These are phyloP conservation scores for Candida tammaniensis DNA, from an alignment of 805 yeast species.

Conservation along the genomic window DNA sequence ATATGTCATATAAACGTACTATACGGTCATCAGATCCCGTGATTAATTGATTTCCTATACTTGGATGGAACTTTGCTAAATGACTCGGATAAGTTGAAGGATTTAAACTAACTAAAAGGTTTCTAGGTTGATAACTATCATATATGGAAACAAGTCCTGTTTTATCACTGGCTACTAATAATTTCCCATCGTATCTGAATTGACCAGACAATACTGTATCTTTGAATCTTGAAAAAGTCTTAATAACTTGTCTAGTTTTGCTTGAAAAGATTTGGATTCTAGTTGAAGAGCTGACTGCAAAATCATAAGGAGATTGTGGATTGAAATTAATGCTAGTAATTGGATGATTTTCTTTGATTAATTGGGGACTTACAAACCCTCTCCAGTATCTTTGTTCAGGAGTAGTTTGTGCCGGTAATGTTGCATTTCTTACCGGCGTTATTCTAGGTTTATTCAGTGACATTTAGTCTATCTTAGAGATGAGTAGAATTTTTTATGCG, in stretches of 20 bases:
- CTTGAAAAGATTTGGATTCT: slow-evolving; percentile 90
- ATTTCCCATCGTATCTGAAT: slow-evolving; percentile 86
- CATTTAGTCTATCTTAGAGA: too few species aligned
- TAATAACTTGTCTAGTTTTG: slow-evolving; percentile 87
- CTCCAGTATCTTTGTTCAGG: slow-evolving; percentile 96
- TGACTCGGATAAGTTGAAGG: slow-evolving; percentile 90
- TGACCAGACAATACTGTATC: slow-evolving; percentile 92
- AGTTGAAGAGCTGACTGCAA: slow-evolving; percentile 89
- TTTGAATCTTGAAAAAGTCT: slow-evolving; percentile 83
- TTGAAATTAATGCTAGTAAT: slow-evolving; percentile 85
- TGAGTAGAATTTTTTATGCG: too few species aligned
- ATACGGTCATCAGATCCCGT: slow-evolving; percentile 91
- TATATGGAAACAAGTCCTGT: slow-evolving; percentile 89
- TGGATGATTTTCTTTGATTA: slow-evolving; percentile 91
- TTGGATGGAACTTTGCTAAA: slow-evolving; percentile 88
- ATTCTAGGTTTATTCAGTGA: slow-evolving; percentile 70
- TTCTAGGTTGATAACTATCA: slow-evolving; percentile 78
- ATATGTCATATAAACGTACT: slow-evolving; percentile 84
- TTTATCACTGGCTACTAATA: slow-evolving; percentile 92
- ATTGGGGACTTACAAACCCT: slow-evolving; percentile 76
- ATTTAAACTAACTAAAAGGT: slow-evolving; percentile 71
- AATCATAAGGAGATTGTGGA: slow-evolving; percentile 82
- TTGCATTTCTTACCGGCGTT: slow-evolving; percentile 64
- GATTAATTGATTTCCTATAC: slow-evolving; percentile 66
- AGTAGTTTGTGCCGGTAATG: slow-evolving; percentile 78